Evolutionary conservation across 495 filamentous ascomycete species (phyloP), one percentile per base, ranked within the genome.

Genomic region (Penicillium herquei): DNA sequence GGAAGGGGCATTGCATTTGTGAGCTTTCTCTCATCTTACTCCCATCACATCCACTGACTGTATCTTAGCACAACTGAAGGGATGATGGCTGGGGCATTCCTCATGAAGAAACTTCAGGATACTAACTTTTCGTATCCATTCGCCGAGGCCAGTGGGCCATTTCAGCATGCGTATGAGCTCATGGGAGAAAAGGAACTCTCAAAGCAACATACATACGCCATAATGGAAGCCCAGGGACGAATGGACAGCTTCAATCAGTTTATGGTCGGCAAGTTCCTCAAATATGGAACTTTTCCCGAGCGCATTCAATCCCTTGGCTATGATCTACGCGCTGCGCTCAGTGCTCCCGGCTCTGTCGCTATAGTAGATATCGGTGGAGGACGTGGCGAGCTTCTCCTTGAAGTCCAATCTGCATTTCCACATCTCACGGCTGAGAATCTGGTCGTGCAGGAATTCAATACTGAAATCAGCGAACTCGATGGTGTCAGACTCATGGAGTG

Each of bases 291-390:
- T 1, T 66, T 67, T 33, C 69, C 73, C 31, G 66, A 69, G 1
- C 68, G 70, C 2, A 53, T 66, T 34, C 40, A 60, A 9, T 35
- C 45, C 0, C 37, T 65, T 4, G 70, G 71, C 7, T 76, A 76
- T 35, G 60, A 74, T 42, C 37, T 68, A 7, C 56, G 69, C 6
- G 52, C 60, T 1, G 67, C 70, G 3, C 59, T 85, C 4, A 49
- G 59, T 21, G 54, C 40, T n/a, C 43, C 55, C 13, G 60, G 39
- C 6, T 58, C 65, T 0, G 50, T 56, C 8, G 56, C 63, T 3
- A 66, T 84, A 35, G 81, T 86, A 2, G 84, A 86, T 62, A 76
- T 84, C 11, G 82, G 74, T 16, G 83, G 82, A 4, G 74, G 72
- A n/a, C 58, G 71, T 5, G 83, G 83, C 0, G 74, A 83, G 39